Evolutionary conservation across 805 yeast species (phyloP), one percentile per base, ranked within the genome.

Genomic region (Pichia heedii): DNA sequence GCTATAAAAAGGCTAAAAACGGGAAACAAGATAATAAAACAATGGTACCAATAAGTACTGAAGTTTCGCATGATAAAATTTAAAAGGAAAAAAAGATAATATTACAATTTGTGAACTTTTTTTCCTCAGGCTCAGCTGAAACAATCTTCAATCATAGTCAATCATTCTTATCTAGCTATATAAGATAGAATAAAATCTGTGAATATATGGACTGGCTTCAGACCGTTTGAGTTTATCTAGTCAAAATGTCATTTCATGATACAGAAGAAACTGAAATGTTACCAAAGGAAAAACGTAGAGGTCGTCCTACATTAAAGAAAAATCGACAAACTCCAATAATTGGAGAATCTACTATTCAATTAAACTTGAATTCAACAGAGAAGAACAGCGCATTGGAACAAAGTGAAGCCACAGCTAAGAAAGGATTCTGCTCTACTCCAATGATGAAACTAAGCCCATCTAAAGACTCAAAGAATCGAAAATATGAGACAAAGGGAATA

Each of bases 391-490:
- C 58, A 9, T 51, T 51, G 18, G 49, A 50, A 21, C 51, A 54
- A 36, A 57, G 62, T 7, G 60, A 62, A 7, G 62, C 62, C 3
- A 54, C 55, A 11, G 52, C 55, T 5, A 51, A 52, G 34, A 57
- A 58, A 42, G 63, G 60, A 16, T 50, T 59, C 36, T 49, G 53
- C 29, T 55, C 63, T 2, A 56, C 58, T 8, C 63, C 65, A 8
- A 54, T 59, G n/a, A 60, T 60, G 63, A 53, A 53, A 29, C 51
- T 60, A n/a, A 58, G 56, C 19, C 63, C 62, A 4, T 39, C 40
- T 4, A 43, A 43, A 27, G 30, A 29, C 15, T 12, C 26, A 8
- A 20, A 21, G 26, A 34, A 22, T 16, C 21, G 32, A n/a, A 22
- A 24, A 20, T 13, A 33, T 33, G 29, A 20, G 5, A 7, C 33